phyloP scores from a whole-genome alignment of 306 rosid genomes.

The Ormosia semicastrata region DNA sequence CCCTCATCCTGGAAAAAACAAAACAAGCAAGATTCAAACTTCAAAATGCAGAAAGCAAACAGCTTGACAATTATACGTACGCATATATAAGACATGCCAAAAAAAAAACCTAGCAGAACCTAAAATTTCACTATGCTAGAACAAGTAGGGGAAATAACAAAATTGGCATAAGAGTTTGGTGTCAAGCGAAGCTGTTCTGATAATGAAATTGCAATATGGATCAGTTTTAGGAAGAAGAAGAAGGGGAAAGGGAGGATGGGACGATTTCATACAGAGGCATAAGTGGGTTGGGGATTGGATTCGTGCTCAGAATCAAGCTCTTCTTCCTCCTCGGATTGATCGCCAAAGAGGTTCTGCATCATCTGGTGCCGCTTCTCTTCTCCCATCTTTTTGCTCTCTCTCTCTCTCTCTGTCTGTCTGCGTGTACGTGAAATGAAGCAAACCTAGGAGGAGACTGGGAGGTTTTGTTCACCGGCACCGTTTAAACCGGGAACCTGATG shows the following conservation, averaged over 20 bases:
- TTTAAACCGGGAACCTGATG: not conserved
- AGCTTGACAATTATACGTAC: no score
- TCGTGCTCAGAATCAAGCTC: slow-evolving; percentile 96
- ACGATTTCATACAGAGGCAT: slow-evolving; percentile 50
- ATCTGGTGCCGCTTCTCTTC: slow-evolving; percentile 95
- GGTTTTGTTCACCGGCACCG: not conserved
- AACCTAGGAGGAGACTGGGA: not conserved
- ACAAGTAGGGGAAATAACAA: not conserved
- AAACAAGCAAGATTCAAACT: no score
- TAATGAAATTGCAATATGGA: no score
- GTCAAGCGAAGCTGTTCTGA: no score
- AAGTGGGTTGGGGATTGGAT: slow-evolving; percentile 84
- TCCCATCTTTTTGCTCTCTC: slow-evolving; percentile 35
- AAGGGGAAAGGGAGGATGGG: no score
- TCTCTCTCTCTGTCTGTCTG: not conserved
- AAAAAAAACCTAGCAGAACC: no score
- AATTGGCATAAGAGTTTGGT: no score
- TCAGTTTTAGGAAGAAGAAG: no score
- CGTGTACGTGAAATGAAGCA: not conserved
- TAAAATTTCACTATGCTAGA: no score
- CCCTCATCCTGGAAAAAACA: slow-evolving; percentile 48
- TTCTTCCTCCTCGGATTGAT: slow-evolving; percentile 91
- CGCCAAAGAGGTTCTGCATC: slow-evolving; percentile 99
- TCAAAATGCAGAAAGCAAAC: not conserved
- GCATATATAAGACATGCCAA: no score